Conservation (phyloP, 2,329 filamentous ascomycete genomes). For the Pyrenophora teres region DNA sequence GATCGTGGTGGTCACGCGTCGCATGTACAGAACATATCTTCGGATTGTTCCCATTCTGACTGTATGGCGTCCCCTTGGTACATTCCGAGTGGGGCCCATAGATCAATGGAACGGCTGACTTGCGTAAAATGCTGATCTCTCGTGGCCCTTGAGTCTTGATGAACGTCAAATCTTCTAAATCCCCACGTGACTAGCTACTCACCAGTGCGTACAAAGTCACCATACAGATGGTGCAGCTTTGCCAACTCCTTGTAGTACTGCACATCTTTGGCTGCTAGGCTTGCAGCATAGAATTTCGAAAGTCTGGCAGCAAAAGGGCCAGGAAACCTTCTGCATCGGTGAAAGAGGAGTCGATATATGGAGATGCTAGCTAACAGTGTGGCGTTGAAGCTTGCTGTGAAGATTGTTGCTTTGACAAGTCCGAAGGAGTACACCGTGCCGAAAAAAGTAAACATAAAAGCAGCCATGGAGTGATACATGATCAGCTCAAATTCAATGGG, state of each 20-base stretch:
- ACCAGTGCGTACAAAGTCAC: constrained; percentile 45
- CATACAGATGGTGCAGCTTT: constrained; percentile 38
- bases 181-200: not conserved
- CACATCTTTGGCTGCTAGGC: constrained; percentile 30
- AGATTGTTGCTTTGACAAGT: constrained; percentile 7
- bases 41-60: constrained; percentile 26
- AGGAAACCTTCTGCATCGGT: constrained; percentile 31
- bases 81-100: constrained; percentile 32
- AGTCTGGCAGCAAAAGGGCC: constrained; percentile 31
- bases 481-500: constrained; percentile 29
- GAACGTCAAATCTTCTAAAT: not conserved
- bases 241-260: constrained; percentile 38
- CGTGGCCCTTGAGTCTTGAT: constrained; percentile 21
- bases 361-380: constrained; percentile 27
- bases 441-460: constrained; percentile 14
- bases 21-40: constrained; percentile 28
- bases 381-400: constrained; percentile 16
- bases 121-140: constrained; percentile 29
- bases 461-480: constrained; percentile 33
- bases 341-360: constrained; percentile 32
- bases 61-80: constrained; percentile 35
- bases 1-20: constrained; percentile 27
- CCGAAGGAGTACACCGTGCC: constrained; percentile 15
- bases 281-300: constrained; percentile 34
- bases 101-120: constrained; percentile 25